Evolutionary conservation across 148 eudicot genomes (phyloP).

Genomic region (Heliosperma pusillum): DNA sequence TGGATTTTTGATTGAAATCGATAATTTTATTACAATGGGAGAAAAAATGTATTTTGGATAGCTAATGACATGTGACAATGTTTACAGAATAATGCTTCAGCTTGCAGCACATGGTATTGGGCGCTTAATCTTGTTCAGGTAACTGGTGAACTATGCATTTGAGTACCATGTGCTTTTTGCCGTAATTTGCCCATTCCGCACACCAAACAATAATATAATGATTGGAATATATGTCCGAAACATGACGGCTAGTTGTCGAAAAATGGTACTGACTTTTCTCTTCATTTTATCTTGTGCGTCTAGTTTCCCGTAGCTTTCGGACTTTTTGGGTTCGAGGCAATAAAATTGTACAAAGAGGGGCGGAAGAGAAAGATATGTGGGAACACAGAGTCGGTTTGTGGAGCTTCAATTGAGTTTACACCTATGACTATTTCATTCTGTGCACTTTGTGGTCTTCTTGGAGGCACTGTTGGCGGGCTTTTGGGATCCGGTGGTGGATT

Average conservation of each 20-base stretch:
- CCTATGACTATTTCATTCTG: constrained; percentile 60
- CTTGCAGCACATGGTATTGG: constrained; percentile 80
- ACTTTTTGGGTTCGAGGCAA: constrained; percentile 66
- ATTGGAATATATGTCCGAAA: background rate
- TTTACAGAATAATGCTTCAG: constrained; percentile 54
- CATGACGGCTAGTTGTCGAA: background rate
- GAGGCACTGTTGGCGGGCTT: constrained; percentile 96
- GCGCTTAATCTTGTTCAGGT: constrained; percentile 74
- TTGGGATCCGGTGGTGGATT: constrained; percentile 98
- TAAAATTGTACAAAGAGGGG: constrained; percentile 65
- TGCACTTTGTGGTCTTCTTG: constrained; percentile 80
- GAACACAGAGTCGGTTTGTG: constrained; percentile 64
- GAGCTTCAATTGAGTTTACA: constrained; percentile 82
- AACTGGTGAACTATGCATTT: constrained; percentile 10
- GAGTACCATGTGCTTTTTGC: background rate
- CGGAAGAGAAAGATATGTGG: constrained; percentile 56
- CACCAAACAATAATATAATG: background rate
- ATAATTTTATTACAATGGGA: no score
- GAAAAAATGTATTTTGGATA: background rate
- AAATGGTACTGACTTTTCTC: background rate
- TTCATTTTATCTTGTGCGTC: constrained; percentile 7
- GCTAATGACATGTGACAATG: constrained; percentile 13
- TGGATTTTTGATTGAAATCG: background rate
- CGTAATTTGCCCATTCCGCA: background rate
- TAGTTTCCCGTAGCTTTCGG: constrained; percentile 78